A percentile compares a stretch with the other conserved stretches of the same genome.
phyloP scores from a whole-genome alignment of 495 filamentous ascomycete genomes.

The Aspergillus asperescens region DNA sequence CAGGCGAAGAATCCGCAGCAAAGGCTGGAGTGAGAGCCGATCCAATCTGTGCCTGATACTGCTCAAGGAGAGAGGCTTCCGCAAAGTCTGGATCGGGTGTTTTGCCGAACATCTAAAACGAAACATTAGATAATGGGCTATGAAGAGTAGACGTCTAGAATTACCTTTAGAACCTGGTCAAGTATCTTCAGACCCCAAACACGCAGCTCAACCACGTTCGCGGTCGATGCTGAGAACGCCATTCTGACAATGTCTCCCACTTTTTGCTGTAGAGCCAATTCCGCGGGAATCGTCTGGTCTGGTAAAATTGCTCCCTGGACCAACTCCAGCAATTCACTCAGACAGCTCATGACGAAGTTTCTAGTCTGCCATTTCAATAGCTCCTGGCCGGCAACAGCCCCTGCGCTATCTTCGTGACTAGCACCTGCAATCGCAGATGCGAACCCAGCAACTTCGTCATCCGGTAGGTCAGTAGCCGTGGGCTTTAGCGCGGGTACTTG shows the following conservation, averaged over 20 bases:
- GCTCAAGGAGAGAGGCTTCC: constrained; percentile 90
- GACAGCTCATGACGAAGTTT: constrained; percentile 85
- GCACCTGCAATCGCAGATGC: constrained; percentile 61
- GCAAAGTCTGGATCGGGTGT: constrained; percentile 94
- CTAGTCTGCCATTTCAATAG: constrained; percentile 92
- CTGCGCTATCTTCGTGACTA: constrained; percentile 57
- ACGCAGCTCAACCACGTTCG: constrained; percentile 80
- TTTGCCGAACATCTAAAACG: constrained; percentile 78
- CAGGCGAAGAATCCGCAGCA: constrained; percentile 89
- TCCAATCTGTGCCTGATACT: constrained; percentile 97
- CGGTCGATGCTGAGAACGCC: constrained; percentile 96
- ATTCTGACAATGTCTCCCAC: constrained; percentile 93
- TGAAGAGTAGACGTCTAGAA: background rate
- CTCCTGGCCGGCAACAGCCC: constrained; percentile 67
- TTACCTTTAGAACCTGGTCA: constrained; percentile 75
- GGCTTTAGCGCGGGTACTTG: constrained; percentile 45
- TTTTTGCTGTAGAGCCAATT: constrained; percentile 70
- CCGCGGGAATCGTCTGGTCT: constrained; percentile 64
- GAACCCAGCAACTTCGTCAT: constrained; percentile 96
- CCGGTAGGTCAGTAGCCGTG: constrained; percentile 68
- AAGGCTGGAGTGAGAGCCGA: constrained; percentile 96
- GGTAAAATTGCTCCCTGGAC: constrained; percentile 66
- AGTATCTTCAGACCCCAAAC: constrained; percentile 90
- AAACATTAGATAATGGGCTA: constrained; percentile 14
- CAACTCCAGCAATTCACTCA: constrained; percentile 75